Conservation (phyloP, 2,329 filamentous ascomycete genomes). For the Pestalotiopsis sp. region DNA sequence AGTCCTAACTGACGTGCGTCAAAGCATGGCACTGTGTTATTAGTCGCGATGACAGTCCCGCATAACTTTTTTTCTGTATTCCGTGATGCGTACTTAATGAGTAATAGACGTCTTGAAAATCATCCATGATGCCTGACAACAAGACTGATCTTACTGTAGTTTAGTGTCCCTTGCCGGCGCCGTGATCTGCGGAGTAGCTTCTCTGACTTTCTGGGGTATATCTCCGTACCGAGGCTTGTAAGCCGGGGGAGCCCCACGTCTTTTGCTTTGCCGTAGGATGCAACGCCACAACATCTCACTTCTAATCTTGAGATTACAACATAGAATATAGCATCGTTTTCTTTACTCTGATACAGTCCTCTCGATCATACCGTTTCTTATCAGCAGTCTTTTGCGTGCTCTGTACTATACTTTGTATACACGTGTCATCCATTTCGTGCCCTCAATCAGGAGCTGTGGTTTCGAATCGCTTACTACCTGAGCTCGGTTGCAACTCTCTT, state of each 20-base stretch:
- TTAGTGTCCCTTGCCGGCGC: not conserved
- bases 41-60: not conserved
- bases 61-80: not conserved
- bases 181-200: not conserved
- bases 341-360: no score
- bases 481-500: no score
- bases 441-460: no score
- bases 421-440: no score
- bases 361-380: no score
- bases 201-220: not conserved
- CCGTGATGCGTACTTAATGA: not conserved
- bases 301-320: not conserved
- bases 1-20: not conserved
- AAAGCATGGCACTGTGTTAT: not conserved
- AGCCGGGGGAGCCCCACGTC: not conserved
- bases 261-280: not conserved
- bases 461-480: no score
- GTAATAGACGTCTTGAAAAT: not conserved
- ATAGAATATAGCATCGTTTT: not conserved
- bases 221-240: slow-evolving; percentile 1
- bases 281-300: not conserved
- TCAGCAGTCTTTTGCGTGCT: no score
- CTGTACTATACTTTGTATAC: no score
- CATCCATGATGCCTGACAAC: not conserved
- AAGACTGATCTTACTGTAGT: not conserved